A percentile compares a stretch with the other conserved stretches of the same genome.
These are phyloP conservation scores for Pseudohalonectria lignicola DNA, from an alignment of 2,329 filamentous ascomycete species.

Conservation along the genomic window DNA sequence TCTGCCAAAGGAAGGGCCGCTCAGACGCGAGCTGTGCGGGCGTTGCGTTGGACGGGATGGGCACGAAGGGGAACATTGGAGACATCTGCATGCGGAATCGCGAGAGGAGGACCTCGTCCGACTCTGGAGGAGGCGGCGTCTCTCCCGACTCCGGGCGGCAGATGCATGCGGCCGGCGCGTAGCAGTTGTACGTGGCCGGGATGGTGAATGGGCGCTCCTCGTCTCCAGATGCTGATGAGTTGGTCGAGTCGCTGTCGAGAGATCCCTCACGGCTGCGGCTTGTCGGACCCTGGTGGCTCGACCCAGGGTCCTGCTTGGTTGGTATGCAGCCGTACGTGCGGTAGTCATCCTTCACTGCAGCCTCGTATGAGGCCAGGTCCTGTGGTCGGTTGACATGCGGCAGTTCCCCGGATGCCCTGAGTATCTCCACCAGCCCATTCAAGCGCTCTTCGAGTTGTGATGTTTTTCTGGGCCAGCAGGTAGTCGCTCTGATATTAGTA, in stretches of 20 bases:
- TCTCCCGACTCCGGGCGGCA: constrained; percentile 30
- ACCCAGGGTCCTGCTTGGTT: no score
- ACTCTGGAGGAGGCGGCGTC: constrained; percentile 27
- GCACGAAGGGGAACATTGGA: constrained; percentile 34
- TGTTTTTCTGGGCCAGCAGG: constrained; percentile 24
- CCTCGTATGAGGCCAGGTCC: constrained; percentile 4
- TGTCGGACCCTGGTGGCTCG: no score
- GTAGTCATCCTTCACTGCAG: no score
- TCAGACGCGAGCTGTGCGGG: constrained; percentile 24
- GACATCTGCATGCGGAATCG: constrained; percentile 31
- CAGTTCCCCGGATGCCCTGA: constrained; percentile 30
- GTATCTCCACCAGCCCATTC: constrained; percentile 35
- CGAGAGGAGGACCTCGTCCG: constrained; percentile 33
- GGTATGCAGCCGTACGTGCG: no score
- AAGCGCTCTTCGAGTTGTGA: constrained; percentile 37
- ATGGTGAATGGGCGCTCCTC: constrained; percentile 2
- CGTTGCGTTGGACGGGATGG: constrained; percentile 23
- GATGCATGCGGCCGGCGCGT: constrained; percentile 33
- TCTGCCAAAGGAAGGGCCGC: constrained; percentile 35
- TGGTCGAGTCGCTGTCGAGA: no score
- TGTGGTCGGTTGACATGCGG: constrained; percentile 2
- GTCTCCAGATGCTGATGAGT: no score
- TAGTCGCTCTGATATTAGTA: neutral
- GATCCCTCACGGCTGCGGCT: no score
- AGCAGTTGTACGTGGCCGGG: constrained; percentile 27